Evolutionary conservation across 2,329 filamentous ascomycete genomes (phyloP).

Genomic region (Blastomyces gilchristii): DNA sequence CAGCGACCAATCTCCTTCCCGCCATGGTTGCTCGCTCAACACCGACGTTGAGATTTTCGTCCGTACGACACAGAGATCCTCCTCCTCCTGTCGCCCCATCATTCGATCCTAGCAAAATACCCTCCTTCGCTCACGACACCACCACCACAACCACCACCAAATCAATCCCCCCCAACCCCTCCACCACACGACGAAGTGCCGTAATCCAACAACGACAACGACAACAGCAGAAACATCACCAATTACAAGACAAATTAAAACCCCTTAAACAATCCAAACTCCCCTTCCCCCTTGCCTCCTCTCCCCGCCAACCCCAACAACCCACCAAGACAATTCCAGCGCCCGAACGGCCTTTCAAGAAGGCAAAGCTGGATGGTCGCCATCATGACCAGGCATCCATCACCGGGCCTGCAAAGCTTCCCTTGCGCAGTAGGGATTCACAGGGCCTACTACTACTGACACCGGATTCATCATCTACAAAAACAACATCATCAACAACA

Average conservation of each 20-base stretch:
- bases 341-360: slow-evolving; percentile 12
- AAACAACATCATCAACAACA: background rate
- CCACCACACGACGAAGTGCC: slow-evolving; percentile 2
- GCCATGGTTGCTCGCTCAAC: slow-evolving; percentile 28
- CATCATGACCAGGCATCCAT: slow-evolving; percentile 12
- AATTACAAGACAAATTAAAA: background rate
- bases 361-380: slow-evolving; percentile 15
- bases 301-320: background rate
- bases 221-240: slow-evolving; percentile 7
- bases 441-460: slow-evolving; percentile 22
- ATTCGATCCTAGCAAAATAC: slow-evolving; percentile 19
- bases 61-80: slow-evolving; percentile 24
- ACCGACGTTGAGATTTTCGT: slow-evolving; percentile 25
- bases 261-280: slow-evolving; percentile 1
- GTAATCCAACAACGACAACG: slow-evolving; percentile 11
- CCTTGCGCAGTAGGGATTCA: slow-evolving; percentile 20
- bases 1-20: slow-evolving; percentile 5
- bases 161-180: no score
- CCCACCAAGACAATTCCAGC: slow-evolving; percentile 3
- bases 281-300: slow-evolving; percentile 11
- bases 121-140: slow-evolving; percentile 21
- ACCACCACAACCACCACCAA: slow-evolving; percentile 22
- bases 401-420: slow-evolving; percentile 15
- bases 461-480: background rate
- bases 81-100: slow-evolving; percentile 11